phyloP scores from a whole-genome alignment of 768 basidiomycete genomes.

The Kwoniella dejecticola region DNA sequence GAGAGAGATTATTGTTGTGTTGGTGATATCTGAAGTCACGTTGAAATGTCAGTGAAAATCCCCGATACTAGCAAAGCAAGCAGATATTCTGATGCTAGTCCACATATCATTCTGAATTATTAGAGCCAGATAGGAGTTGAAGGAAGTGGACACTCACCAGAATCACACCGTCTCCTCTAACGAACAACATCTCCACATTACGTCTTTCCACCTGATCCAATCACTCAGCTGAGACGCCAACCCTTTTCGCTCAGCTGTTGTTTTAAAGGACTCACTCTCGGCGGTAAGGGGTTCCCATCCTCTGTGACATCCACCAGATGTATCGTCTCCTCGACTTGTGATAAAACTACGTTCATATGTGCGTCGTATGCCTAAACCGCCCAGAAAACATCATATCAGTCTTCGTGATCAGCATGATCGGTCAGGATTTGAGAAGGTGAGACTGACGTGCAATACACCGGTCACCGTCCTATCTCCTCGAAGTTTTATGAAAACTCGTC shows the following conservation, averaged over 20 bases:
- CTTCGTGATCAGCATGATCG: not conserved
- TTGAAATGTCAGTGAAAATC: constrained; percentile 7
- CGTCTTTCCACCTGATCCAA: constrained; percentile 59
- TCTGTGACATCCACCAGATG: constrained; percentile 90
- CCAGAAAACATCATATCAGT: not conserved
- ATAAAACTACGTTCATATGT: constrained; percentile 99
- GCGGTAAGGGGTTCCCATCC: constrained; percentile 57
- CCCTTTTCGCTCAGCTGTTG: too few species aligned
- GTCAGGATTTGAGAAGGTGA: not conserved
- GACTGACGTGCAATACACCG: constrained; percentile 84
- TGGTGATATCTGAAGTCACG: constrained; percentile 28
- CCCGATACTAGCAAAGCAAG: not conserved
- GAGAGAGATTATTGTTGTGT: constrained; percentile 21
- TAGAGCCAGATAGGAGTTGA: not conserved
- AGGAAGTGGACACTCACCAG: constrained; percentile 61
- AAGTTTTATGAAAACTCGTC: constrained; percentile 93
- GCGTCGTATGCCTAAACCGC: constrained; percentile 87
- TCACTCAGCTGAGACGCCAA: too few species aligned
- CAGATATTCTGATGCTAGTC: too few species aligned
- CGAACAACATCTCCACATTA: constrained; percentile 97
- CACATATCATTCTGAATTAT: not conserved
- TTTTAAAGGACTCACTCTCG: constrained; percentile 59
- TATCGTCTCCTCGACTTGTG: constrained; percentile 95
- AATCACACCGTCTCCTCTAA: constrained; percentile 95
- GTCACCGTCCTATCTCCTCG: constrained; percentile 89